A percentile compares a stretch with the other conserved stretches of the same genome.
These are phyloP conservation scores for Alternaria gansuensis DNA, from an alignment of 2,329 filamentous ascomycete genomes.

Conservation along the genomic window DNA sequence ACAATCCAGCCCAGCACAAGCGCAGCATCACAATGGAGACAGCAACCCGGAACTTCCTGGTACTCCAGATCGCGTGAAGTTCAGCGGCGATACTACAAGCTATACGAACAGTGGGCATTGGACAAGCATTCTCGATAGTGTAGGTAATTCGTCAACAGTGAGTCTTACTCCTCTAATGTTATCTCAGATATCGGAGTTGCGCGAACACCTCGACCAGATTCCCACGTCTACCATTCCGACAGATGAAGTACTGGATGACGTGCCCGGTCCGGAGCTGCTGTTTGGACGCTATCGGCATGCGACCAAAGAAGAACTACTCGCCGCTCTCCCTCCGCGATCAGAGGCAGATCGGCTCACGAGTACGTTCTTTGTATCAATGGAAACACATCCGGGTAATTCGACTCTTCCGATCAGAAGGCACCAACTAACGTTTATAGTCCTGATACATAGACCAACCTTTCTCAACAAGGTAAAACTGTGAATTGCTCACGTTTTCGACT, in stretches of 20 bases:
- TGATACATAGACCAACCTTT: constrained; percentile 47
- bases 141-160: constrained; percentile 23
- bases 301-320: constrained; percentile 42
- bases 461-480: constrained; percentile 32
- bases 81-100: constrained; percentile 41
- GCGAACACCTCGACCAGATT: constrained; percentile 44
- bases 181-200: constrained; percentile 44
- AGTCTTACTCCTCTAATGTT: constrained; percentile 1
- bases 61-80: constrained; percentile 45
- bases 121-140: constrained; percentile 51
- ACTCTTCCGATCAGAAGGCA: background rate
- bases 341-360: constrained; percentile 40
- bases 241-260: constrained; percentile 25
- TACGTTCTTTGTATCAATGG: constrained; percentile 41
- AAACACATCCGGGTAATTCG: constrained; percentile 39
- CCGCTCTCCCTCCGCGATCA: constrained; percentile 35
- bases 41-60: constrained; percentile 30
- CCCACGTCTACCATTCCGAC: constrained; percentile 34
- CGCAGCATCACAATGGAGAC: constrained; percentile 7
- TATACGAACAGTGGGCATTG: constrained; percentile 49
- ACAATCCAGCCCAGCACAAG: constrained; percentile 7
- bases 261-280: constrained; percentile 41
- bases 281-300: constrained; percentile 42
- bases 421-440: constrained; percentile 25
- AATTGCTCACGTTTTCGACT: too few relatives aligned